phyloP scores from a whole-genome alignment of 768 basidiomycete genomes.

The Mycena leptocephala region DNA sequence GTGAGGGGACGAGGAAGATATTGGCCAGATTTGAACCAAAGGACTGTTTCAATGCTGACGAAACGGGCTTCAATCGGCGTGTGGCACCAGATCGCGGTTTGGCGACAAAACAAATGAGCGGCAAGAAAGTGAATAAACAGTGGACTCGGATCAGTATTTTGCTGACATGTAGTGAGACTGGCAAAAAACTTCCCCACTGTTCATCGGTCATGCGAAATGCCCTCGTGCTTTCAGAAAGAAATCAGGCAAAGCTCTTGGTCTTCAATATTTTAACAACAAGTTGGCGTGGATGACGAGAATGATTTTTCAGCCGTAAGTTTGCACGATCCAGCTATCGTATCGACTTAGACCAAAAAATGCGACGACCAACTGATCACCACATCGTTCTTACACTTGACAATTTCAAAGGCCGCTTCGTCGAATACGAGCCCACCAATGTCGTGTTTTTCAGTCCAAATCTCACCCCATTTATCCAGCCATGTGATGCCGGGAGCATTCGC shows the following conservation, averaged over 20 bases:
- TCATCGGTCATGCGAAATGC: constrained; percentile 42
- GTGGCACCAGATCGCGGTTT: constrained; percentile 40
- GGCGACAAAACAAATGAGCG: constrained; percentile 24
- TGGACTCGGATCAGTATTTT: constrained; percentile 34
- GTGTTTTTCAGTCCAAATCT: constrained; percentile 44
- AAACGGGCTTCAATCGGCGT: too few relatives aligned
- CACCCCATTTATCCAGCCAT: constrained; percentile 46
- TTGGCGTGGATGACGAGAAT: constrained; percentile 47
- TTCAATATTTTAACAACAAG: constrained; percentile 43
- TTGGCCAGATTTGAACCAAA: constrained; percentile 36
- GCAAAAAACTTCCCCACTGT: constrained; percentile 37
- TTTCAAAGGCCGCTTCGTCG: constrained; percentile 41
- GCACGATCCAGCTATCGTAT: background rate
- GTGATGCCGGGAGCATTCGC: constrained; percentile 45
- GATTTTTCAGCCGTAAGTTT: constrained; percentile 38
- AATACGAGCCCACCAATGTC: constrained; percentile 41
- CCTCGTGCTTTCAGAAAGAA: constrained; percentile 38
- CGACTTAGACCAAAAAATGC: constrained; percentile 32
- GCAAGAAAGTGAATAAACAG: constrained; percentile 40
- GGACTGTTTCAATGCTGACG: constrained; percentile 47
- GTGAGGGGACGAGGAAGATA: constrained; percentile 32
- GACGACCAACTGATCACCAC: constrained; percentile 8
- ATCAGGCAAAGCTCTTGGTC: constrained; percentile 21
- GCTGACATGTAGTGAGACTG: constrained; percentile 36
- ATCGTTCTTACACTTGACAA: constrained; percentile 42